Base-by-base conservation (phyloP, 2,329 filamentous ascomycete species). In the Akanthomyces dipterigenus region DNA sequence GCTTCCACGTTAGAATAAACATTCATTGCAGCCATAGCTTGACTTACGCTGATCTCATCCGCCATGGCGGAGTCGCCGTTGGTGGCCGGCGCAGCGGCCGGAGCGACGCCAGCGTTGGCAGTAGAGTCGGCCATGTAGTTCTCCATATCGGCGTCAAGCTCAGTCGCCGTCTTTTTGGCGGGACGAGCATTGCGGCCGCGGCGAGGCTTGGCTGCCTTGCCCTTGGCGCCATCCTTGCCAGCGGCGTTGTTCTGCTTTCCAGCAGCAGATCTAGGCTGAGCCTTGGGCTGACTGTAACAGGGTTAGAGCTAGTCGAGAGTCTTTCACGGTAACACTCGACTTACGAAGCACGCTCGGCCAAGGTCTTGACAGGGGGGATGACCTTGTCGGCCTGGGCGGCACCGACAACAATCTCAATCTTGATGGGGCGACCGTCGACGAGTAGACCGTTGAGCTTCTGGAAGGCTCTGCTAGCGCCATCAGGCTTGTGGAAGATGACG, bases 91-190 rank as follows among this genome's bases (percentile, higher is more conserved):
- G 79, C 76, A 60, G 76, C 73, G 49, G 77, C 72, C 59, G 77
- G 68, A 63, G 81, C 78, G 64, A 78, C 78, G 63, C 73, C 76
- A 45, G 79, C 79, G 57, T 74, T 78, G 65, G 77, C 72, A 38
- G 70, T 68, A 63, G 75, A 70, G 58, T 82, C 86, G 73, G 57
- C 57, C 57, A 96, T 98, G 79, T 99, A 99, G 75, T 98, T 95
- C 22, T 86, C 88, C 95, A 99, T 99, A 75, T 99, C 95, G 5
- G 91, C 92, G 74, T 99, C 95, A 28, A 99, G 86, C 78, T 99
- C 93, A 73, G 96, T 93, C 1, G 89, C 87, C 0, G 92, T 96
- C 89, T 98, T 98, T 79, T 96, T 81, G 70, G 87, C 78, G 67
- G 88, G 82, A 69, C 88, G 85, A 66, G 82, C 79, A 70, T 79